A percentile compares a stretch with the other conserved stretches of the same genome.
These are phyloP conservation scores for Citrus mangshanensis DNA, from an alignment of 345 rosid genomes.

Conservation along the genomic window DNA sequence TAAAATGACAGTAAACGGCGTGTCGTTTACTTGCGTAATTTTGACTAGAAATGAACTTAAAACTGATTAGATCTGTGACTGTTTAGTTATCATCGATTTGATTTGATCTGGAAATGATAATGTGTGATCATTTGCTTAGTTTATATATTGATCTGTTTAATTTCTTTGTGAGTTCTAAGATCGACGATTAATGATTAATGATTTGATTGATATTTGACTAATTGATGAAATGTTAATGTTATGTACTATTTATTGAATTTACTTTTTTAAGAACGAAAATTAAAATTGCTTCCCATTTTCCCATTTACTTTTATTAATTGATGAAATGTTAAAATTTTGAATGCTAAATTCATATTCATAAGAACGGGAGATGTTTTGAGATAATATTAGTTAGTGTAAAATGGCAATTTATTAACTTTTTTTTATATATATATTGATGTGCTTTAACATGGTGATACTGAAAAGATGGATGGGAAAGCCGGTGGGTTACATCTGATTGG, in stretches of 20 bases:
- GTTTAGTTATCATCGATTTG: neutral
- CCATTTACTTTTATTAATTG: neutral
- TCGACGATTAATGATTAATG: neutral
- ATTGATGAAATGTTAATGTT: neutral
- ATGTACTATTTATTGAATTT: neutral
- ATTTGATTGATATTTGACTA: neutral
- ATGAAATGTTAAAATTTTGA: neutral
- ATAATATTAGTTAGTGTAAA: neutral
- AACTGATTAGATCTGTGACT: constrained; percentile 21
- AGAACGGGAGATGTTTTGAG: too few species aligned
- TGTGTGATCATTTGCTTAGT: neutral
- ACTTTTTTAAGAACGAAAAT: neutral
- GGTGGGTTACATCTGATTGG: constrained; percentile 95
- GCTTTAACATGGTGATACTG: neutral
- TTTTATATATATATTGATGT: neutral
- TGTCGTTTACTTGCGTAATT: neutral
- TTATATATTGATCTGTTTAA: neutral
- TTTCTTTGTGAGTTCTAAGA: neutral
- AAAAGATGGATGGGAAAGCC: constrained; percentile 90
- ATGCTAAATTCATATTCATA: neutral
- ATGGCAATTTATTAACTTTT: neutral
- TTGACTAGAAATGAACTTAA: neutral
- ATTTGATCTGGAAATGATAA: constrained; percentile 1
- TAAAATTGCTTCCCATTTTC: neutral
- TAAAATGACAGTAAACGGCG: neutral